These are phyloP conservation scores for Isabelozyma rhagii DNA, from an alignment of 805 yeast genomes.

Conservation along the genomic window DNA sequence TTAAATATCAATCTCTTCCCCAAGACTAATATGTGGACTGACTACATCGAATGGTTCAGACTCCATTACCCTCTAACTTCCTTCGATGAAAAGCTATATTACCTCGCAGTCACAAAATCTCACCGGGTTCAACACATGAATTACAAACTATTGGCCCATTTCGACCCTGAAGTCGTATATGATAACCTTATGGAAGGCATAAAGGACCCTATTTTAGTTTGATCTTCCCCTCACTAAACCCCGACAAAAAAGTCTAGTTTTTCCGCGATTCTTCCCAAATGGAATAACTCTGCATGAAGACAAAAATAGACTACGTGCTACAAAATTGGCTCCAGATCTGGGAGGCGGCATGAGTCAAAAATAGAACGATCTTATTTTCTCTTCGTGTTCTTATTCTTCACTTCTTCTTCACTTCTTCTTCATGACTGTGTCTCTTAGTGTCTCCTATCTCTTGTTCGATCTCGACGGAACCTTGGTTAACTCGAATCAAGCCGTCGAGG, in stretches of 20 bases:
- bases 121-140: background rate
- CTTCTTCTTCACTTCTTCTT: background rate
- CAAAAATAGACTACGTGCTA: too few relatives aligned
- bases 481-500: conserved; percentile 14
- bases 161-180: conserved; percentile 4
- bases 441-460: conserved; percentile 12
- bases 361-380: too few relatives aligned
- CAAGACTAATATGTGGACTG: conserved; percentile 24
- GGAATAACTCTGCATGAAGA: background rate
- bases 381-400: too few relatives aligned
- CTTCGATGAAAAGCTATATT: background rate
- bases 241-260: background rate
- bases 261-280: background rate
- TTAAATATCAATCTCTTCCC: conserved; percentile 18
- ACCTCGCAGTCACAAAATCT: background rate
- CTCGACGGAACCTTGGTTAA: conserved; percentile 17
- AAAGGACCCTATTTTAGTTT: background rate
- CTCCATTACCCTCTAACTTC: background rate
- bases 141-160: background rate
- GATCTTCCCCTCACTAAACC: background rate
- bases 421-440: background rate
- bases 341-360: too few relatives aligned
- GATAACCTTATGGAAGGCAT: background rate
- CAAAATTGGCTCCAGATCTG: too few relatives aligned
- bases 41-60: conserved; percentile 17